Base-by-base conservation (phyloP, 192 early-diverging fungal genomes). In the Coemansia sp. region DNA sequence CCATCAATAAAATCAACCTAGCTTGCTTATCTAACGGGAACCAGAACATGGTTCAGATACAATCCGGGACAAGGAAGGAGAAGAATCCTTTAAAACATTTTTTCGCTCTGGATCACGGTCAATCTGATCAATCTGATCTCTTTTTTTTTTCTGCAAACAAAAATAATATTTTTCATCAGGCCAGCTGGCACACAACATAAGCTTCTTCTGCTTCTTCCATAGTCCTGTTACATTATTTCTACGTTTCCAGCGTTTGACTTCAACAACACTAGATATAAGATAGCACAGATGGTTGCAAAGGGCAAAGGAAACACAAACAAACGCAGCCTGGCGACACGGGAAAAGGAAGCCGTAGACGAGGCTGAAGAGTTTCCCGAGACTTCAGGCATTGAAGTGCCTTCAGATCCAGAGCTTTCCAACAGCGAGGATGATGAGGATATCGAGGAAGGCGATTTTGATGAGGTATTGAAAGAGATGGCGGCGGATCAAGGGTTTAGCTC, bases 1-100 rank as follows among this genome's bases (percentile, higher is more conserved):
- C 29, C 92, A 91, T 42, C 90, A 89, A 19, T 89, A 89, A 55
- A 89, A 92, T 70, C 90, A 92, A 79, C 90, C 91, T 70, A 86
- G 89, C 52, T 84, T 91, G 17, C 90, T 91, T 55, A n/a, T n/a
- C n/a, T n/a, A n/a, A n/a, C n/a, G n/a, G n/a, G n/a, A n/a, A n/a
- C n/a, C n/a, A n/a, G n/a, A n/a, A n/a, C n/a, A n/a, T n/a, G n/a
- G n/a, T n/a, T n/a, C n/a, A n/a, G n/a, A n/a, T n/a, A n/a, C n/a
- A n/a, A n/a, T n/a, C n/a, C n/a, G n/a, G n/a, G n/a, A n/a, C n/a
- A n/a, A n/a, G n/a, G n/a, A n/a, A n/a, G 3, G 25, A 47, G 47
- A 48, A 60, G 31, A 15, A 45, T n/a, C 11, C 8, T 15, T 50
- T 50, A 25, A 11, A 27, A 13, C 3, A 50, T 50, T 14, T 6